phyloP scores from a whole-genome alignment of 1,284 basidiomycete genomes.

The Bjerkandera adusta region DNA sequence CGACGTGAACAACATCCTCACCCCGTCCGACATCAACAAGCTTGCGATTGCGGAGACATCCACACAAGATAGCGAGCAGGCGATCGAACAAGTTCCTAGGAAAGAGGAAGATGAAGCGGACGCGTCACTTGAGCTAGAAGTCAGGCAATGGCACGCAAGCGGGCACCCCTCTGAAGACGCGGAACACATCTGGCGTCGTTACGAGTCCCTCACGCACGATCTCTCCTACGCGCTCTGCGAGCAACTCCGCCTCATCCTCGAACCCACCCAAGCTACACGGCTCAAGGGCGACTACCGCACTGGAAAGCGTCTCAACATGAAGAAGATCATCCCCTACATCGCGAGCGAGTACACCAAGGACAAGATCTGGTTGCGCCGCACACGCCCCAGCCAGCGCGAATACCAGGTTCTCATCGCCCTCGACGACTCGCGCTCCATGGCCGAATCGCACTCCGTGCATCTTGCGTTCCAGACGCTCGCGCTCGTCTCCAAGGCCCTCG shows the following conservation, averaged over 20 bases:
- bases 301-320: conserved; percentile 98
- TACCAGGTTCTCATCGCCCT: conserved; percentile 96
- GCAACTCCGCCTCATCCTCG: conserved; percentile 94
- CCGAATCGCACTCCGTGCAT: conserved; percentile 90
- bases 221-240: conserved; percentile 93
- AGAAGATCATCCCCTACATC: conserved; percentile 98
- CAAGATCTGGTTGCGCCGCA: conserved; percentile 98
- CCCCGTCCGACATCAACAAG: conserved; percentile 31
- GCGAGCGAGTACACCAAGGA: conserved; percentile 99
- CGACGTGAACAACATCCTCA: conserved; percentile 48
- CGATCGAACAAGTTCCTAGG: conserved; percentile 20
- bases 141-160: conserved; percentile 61
- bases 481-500: conserved; percentile 88
- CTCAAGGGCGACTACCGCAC: conserved; percentile 97
- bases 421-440: conserved; percentile 97
- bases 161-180: conserved; percentile 59
- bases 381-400: conserved; percentile 90
- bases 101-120: conserved; percentile 35
- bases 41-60: conserved; percentile 13
- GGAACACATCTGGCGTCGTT: conserved; percentile 86
- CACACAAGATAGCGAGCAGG: background rate
- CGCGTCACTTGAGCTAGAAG: conserved; percentile 51
- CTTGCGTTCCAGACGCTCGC: conserved; percentile 95
- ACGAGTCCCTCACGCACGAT: conserved; percentile 88
- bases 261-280: conserved; percentile 92